These are phyloP conservation scores for Taiwanofungus camphoratus DNA, from an alignment of 1,284 basidiomycete species.

Conservation along the genomic window DNA sequence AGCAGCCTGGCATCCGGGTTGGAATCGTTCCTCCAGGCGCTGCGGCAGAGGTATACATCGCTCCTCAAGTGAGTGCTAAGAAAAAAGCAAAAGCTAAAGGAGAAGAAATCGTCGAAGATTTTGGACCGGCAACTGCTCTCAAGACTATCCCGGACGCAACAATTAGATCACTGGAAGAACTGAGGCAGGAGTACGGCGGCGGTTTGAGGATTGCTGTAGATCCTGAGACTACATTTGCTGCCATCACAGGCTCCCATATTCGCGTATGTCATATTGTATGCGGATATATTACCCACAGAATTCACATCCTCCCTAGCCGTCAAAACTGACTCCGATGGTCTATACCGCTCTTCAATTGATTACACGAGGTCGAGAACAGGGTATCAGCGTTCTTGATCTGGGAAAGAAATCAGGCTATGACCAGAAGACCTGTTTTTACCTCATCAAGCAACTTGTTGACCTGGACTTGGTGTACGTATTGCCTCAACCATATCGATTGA, in stretches of 20 bases:
- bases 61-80: conserved; percentile 61
- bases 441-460: conserved; percentile 68
- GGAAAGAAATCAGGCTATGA: conserved; percentile 80
- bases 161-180: conserved; percentile 44
- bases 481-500: not conserved
- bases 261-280: conserved; percentile 36
- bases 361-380: conserved; percentile 70
- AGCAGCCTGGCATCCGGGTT: conserved; percentile 65
- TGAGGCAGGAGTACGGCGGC: conserved; percentile 52
- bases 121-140: conserved; percentile 37
- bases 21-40: conserved; percentile 56
- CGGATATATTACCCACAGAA: conserved; percentile 8
- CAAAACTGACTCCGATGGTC: conserved; percentile 77
- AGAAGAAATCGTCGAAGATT: conserved; percentile 38
- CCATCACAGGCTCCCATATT: conserved; percentile 80
- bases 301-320: conserved; percentile 41
- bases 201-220: conserved; percentile 70
- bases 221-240: conserved; percentile 65
- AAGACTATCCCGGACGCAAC: conserved; percentile 49
- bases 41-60: conserved; percentile 65
- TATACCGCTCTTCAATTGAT: conserved; percentile 86
- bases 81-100: conserved; percentile 56
- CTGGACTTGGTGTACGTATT: conserved; percentile 70
- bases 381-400: conserved; percentile 74
- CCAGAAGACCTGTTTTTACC: conserved; percentile 85